Base-by-base conservation (phyloP, 2,329 filamentous ascomycete species). In the Drechslerella coelobrocha region DNA sequence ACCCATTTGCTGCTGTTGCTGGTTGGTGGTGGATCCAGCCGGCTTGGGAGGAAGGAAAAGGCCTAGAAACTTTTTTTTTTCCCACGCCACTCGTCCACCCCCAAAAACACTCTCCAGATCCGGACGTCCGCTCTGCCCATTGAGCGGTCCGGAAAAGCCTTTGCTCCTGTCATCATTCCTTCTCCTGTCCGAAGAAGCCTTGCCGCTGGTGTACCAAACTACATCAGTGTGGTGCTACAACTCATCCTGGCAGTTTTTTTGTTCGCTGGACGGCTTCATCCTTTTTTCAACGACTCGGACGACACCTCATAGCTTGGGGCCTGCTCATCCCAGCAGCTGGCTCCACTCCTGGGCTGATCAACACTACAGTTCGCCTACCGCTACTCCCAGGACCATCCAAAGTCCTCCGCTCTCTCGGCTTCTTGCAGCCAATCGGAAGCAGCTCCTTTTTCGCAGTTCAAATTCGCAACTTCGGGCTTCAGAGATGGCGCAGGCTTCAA, bases 401-500 rank as follows among this genome's bases (percentile, higher is more conserved):
- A 52, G 29, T 43, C 17, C 23, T n/a, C 9, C 17, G 17, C n/a
- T n/a, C 21, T 37, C 17, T 24, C 31, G 37, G 19, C 31, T 31
- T 39, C 31, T 9, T 8, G 10, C 51, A 10, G 14, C 19, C 31
- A 54, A 23, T 2, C 51, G 9, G 19, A 24, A 24, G 43, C 47
- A 41, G 7, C 10, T n/a, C 8, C 7, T 10, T 27, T 39, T 21
- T 19, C 27, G 34, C 56, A 52, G 31, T 54, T 27, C 31, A 14
- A 31, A 27, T 41, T 54, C 23, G 34, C 41, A 43, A 50, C 47
- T 27, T 17, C n/a, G 27, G 59, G 43, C 48, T 45, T 23, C 31
- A 61, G 41, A 39, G 37, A 71, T 71, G 66, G 66, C 66, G 53
- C 66, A 71, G 19, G 31, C 66, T 54, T 63, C 66, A 23, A 71